Evolutionary conservation across 2,329 filamentous ascomycete genomes (phyloP).

Genomic region (Colletotrichum lini): DNA sequence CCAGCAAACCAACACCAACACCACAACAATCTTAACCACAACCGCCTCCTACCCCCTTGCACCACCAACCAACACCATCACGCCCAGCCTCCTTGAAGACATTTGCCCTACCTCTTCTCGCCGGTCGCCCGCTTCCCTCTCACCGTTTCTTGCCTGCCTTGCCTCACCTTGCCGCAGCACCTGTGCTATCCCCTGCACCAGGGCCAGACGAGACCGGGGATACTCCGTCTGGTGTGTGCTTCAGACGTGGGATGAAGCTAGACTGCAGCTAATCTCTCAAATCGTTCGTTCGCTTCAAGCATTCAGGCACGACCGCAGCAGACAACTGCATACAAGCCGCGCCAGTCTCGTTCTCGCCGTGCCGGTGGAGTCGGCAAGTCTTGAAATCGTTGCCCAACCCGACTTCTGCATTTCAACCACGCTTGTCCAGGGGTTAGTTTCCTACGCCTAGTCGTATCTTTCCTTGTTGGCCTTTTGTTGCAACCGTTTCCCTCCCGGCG

Average conservation of each 20-base stretch:
- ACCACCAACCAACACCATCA: background rate
- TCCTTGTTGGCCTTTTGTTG: conserved; percentile 1
- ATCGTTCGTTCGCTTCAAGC: conserved; percentile 12
- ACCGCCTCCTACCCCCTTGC: conserved; percentile 9
- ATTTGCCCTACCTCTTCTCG: conserved; percentile 26
- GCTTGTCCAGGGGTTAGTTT: conserved; percentile 22
- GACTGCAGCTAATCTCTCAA: conserved; percentile 27
- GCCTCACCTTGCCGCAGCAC: conserved; percentile 20
- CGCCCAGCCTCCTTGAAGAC: conserved; percentile 28
- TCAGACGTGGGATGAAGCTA: conserved; percentile 39
- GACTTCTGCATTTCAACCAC: conserved; percentile 8
- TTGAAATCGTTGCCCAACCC: conserved; percentile 6
- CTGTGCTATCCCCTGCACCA: conserved; percentile 21
- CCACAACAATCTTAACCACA: conserved; percentile 5
- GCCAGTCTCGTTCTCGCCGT: conserved; percentile 15
- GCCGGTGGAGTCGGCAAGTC: conserved; percentile 22
- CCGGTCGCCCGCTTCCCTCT: background rate
- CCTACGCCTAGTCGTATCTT: background rate
- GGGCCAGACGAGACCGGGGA: conserved; percentile 14
- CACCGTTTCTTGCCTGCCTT: conserved; percentile 27
- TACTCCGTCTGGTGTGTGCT: conserved; percentile 36
- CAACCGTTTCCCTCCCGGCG: conserved; percentile 18
- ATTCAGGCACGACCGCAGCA: conserved; percentile 30
- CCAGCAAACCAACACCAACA: conserved; percentile 32
- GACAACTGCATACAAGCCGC: conserved; percentile 3